Percentiles rank a stretch among this genome's conserved stretches.
Conservation (phyloP, 768 basidiomycete genomes). For the Psilocybe cyanescens region DNA sequence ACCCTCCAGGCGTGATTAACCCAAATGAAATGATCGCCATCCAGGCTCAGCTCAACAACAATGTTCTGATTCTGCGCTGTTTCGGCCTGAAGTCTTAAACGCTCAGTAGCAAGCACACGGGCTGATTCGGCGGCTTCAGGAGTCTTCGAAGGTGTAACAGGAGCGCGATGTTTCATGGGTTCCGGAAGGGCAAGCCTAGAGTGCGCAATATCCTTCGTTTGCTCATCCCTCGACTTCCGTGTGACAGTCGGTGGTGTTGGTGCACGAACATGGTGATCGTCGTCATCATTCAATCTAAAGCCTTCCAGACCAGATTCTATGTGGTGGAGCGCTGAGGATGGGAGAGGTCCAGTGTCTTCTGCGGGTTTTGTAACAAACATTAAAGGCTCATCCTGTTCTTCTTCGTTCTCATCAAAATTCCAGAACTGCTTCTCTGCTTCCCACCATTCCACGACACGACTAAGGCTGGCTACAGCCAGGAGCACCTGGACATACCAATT, state of each 20-base stretch:
- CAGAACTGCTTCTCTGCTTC: conserved; percentile 99
- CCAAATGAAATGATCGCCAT: conserved; percentile 95
- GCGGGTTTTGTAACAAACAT: conserved; percentile 93
- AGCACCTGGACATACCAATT: conserved; percentile 98
- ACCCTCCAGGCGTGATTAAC: conserved; percentile 95
- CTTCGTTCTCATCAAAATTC: conserved; percentile 95
- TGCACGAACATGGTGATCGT: conserved; percentile 54
- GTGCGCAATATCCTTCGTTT: conserved; percentile 46
- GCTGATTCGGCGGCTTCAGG: conserved; percentile 73
- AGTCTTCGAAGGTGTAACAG: conserved; percentile 39
- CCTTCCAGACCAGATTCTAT: conserved; percentile 44
- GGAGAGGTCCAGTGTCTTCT: conserved; percentile 49
- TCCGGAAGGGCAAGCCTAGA: conserved; percentile 37
- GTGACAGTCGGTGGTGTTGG: conserved; percentile 47
- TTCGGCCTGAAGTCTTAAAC: conserved; percentile 88
- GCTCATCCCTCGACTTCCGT: conserved; percentile 63
- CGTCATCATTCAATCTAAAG: conserved; percentile 55
- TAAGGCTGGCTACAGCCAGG: conserved; percentile 93
- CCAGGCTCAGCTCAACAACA: conserved; percentile 91
- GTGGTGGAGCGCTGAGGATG: conserved; percentile 38
- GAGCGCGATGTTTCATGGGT: conserved; percentile 36
- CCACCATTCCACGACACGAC: conserved; percentile 99
- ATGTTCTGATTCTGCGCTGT: conserved; percentile 96
- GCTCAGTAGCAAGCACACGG: conserved; percentile 85
- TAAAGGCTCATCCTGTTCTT: conserved; percentile 89